Base-by-base conservation (phyloP, 257 asterid genomes). In the Striga asiatica region DNA sequence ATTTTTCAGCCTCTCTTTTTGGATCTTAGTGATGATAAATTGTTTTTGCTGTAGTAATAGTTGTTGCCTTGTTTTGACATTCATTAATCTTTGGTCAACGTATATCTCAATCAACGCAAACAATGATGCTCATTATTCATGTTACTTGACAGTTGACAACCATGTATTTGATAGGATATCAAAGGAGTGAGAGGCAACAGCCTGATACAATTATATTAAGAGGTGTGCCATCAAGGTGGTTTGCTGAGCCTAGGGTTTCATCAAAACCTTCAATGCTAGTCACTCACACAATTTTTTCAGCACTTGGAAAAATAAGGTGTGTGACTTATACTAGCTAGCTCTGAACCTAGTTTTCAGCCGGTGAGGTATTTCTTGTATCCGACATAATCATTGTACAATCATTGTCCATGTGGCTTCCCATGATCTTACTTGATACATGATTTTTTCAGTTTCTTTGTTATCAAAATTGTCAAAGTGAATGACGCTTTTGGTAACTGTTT, bases 171-270 rank as follows among this genome's bases (percentile, higher is more conserved):
- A 34, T 61, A 92, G 98, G 94, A 58, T 64, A 78, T 67, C 63
- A 61, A 50, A 84, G 88, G 71, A 67, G 76, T 25, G 78, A 62
- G 60, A 71, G 48, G 67, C 81, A 70, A 72, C 97, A 78, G 69
- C 97, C 95, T 24, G 95, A 88, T 74, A 92, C 97, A 23, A 74
- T 92, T 42, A 64, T 88, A 57, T 19, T 92, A 65, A 84, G 75
- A 75, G 97, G 98, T 50, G 70, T 82, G 68, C 98, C 98, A n/a
- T 92, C 97, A 24, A 74, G 98, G 70, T 92, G 98, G 98, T 88
- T 88, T 62, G 94, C 98, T 31, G 98, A 92, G 73, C 76, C 93
- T 13, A 79, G 97, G 56, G 98, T 92, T 51, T 92, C 98, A 51
- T 82, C 97, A 47, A 92, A 88, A 69, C 98, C 98, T 54, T 92